Evolutionary conservation across 139 green algal species (phyloP).

Genomic region (Zygnema circumcarinatum): DNA sequence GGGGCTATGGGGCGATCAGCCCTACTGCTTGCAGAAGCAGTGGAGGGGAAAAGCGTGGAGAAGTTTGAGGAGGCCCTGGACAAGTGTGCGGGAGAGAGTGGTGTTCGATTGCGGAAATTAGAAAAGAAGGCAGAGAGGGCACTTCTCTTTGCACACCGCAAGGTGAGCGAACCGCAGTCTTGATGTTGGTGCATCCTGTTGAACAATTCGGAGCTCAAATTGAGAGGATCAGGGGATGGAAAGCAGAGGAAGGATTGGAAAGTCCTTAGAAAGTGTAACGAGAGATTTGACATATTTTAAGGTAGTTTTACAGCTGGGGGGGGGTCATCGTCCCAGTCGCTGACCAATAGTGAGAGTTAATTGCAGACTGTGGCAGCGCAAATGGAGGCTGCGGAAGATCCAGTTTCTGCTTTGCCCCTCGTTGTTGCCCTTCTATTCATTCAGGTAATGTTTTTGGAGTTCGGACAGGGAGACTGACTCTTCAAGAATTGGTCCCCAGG

Average conservation of each 20-base stretch:
- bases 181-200: not conserved
- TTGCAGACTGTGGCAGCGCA: slow-evolving; percentile 48
- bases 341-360: too few species aligned
- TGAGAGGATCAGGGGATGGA: not conserved
- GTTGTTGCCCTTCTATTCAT: slow-evolving; percentile 74
- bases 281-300: not conserved
- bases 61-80: slow-evolving; percentile 65
- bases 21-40: slow-evolving; percentile 12
- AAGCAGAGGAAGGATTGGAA: not conserved
- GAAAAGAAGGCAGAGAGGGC: slow-evolving; percentile 83
- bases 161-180: slow-evolving; percentile 61
- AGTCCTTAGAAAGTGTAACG: not conserved
- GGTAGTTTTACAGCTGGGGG: not conserved
- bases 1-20: not conserved
- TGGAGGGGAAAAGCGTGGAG: slow-evolving; percentile 51
- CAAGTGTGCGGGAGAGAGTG: slow-evolving; percentile 63
- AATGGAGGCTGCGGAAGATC: slow-evolving; percentile 66
- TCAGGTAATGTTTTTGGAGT: too few species aligned
- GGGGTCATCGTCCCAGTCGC: too few species aligned
- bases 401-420: slow-evolving; percentile 72
- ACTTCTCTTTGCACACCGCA: slow-evolving; percentile 35
- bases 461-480: too few species aligned
- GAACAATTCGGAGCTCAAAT: not conserved
- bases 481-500: too few species aligned
- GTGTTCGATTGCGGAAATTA: slow-evolving; percentile 70